Conservation (phyloP, 2,329 filamentous ascomycete genomes). For the Aspergillus flavus region DNA sequence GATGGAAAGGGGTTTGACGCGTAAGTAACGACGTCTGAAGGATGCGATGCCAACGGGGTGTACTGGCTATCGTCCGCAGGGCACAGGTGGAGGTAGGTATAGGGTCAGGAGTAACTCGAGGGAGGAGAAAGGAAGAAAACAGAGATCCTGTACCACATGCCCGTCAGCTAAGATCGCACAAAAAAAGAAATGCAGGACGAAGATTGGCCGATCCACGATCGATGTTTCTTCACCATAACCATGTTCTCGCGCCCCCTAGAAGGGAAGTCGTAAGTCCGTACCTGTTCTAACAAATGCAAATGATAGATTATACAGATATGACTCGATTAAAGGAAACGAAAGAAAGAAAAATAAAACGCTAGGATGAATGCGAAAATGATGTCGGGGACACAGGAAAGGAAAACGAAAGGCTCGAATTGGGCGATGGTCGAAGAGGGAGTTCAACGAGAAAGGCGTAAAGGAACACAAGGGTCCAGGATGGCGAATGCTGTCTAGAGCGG, state of each 20-base stretch:
- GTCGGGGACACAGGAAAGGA: constrained; percentile 28
- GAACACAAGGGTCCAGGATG: constrained; percentile 31
- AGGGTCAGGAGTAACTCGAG: constrained; percentile 23
- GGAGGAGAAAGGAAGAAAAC: constrained; percentile 21
- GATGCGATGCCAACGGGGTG: constrained; percentile 13
- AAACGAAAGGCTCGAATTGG: constrained; percentile 32
- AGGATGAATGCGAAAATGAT: constrained; percentile 24
- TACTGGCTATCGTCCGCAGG: constrained; percentile 13
- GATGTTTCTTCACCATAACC: constrained; percentile 8
- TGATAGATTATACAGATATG: constrained; percentile 36
- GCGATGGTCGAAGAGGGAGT: constrained; percentile 26
- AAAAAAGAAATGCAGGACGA: constrained; percentile 16
- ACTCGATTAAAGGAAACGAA: constrained; percentile 11
- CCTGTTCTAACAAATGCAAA: constrained; percentile 34
- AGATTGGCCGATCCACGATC: constrained; percentile 18
- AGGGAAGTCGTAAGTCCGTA: constrained; percentile 19
- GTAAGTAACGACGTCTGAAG: constrained; percentile 24
- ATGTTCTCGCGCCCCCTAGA: constrained; percentile 7
- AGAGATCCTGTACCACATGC: constrained; percentile 25
- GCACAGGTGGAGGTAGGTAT: constrained; percentile 13
- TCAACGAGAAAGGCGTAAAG: constrained; percentile 29
- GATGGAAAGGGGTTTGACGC: constrained; percentile 23
- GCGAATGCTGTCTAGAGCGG: constrained; percentile 29
- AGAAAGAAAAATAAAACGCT: constrained; percentile 27
- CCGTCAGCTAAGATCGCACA: constrained; percentile 30